Evolutionary conservation across 1,139 yeast species (phyloP).

Genomic region (Candida frijolesensis): DNA sequence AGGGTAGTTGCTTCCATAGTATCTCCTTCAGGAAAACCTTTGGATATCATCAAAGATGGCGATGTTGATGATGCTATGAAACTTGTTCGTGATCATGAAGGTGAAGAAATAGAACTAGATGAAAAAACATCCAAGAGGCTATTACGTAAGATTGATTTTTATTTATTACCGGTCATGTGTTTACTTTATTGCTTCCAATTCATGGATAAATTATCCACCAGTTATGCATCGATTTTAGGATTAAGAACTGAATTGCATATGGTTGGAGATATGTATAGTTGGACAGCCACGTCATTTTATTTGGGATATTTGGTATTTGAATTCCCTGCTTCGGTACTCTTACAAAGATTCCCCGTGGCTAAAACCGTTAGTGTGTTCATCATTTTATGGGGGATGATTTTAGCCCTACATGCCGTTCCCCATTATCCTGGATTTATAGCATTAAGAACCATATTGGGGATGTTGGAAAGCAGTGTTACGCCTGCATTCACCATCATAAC

Average conservation of each 20-base stretch:
- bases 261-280: conserved; percentile 54
- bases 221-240: conserved; percentile 65
- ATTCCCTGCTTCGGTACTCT: conserved; percentile 42
- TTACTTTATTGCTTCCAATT: conserved; percentile 60
- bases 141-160: conserved; percentile 54
- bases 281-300: conserved; percentile 61
- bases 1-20: background rate
- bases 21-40: background rate
- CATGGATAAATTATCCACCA: conserved; percentile 64
- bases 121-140: conserved; percentile 20
- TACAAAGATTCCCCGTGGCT: conserved; percentile 40
- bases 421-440: conserved; percentile 33
- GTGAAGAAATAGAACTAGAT: conserved; percentile 20
- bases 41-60: conserved; percentile 8
- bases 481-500: conserved; percentile 61
- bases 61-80: conserved; percentile 38
- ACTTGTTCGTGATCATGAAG: conserved; percentile 22
- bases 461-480: conserved; percentile 53
- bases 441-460: conserved; percentile 46
- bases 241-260: conserved; percentile 48
- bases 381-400: conserved; percentile 32
- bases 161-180: conserved; percentile 57
- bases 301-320: conserved; percentile 53
- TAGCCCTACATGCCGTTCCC: conserved; percentile 31
- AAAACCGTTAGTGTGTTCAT: conserved; percentile 26